These are phyloP conservation scores for Aspergillus steynii DNA, from an alignment of 495 filamentous ascomycete species.

Conservation along the genomic window DNA sequence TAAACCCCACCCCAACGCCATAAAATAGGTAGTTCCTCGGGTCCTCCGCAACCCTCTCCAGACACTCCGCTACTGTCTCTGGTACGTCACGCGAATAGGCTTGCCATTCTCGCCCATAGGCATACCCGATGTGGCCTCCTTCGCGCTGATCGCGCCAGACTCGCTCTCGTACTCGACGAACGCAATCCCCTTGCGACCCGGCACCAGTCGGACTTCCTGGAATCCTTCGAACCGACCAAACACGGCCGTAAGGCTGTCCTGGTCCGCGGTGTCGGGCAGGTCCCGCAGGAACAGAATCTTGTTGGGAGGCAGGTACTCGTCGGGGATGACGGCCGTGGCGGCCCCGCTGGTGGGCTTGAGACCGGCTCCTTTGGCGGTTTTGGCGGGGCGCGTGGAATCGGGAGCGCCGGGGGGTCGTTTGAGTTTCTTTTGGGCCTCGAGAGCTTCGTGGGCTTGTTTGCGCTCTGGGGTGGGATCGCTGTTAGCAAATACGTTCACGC, in stretches of 20 bases:
- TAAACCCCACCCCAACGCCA: slow-evolving; percentile 39
- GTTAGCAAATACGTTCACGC: slow-evolving; percentile 11
- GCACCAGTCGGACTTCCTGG: slow-evolving; percentile 86
- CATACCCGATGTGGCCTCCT: slow-evolving; percentile 94
- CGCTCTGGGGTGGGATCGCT: slow-evolving; percentile 59
- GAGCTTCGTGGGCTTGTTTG: slow-evolving; percentile 82
- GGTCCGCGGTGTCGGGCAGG: slow-evolving; percentile 81
- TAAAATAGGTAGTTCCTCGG: slow-evolving; percentile 14
- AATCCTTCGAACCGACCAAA: slow-evolving; percentile 94
- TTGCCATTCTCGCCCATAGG: slow-evolving; percentile 69
- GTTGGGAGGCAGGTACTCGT: slow-evolving; percentile 97
- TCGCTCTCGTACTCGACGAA: slow-evolving; percentile 96
- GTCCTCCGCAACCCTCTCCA: slow-evolving; percentile 1
- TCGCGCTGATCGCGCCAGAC: slow-evolving; percentile 86
- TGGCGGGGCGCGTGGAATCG: slow-evolving; percentile 61
- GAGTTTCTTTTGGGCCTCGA: slow-evolving; percentile 79
- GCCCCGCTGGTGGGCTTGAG: slow-evolving; percentile 76
- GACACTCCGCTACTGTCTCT: slow-evolving; percentile 64
- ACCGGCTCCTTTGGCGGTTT: slow-evolving; percentile 72
- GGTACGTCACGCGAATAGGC: slow-evolving; percentile 83
- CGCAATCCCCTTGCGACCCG: slow-evolving; percentile 83
- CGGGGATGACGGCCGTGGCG: slow-evolving; percentile 78
- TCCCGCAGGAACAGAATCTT: slow-evolving; percentile 97
- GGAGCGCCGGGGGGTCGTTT: slow-evolving; percentile 66
- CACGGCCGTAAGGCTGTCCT: slow-evolving; percentile 73